Evolutionary conservation across 345 rosid genomes (phyloP).

Genomic region (Mangifera indica): DNA sequence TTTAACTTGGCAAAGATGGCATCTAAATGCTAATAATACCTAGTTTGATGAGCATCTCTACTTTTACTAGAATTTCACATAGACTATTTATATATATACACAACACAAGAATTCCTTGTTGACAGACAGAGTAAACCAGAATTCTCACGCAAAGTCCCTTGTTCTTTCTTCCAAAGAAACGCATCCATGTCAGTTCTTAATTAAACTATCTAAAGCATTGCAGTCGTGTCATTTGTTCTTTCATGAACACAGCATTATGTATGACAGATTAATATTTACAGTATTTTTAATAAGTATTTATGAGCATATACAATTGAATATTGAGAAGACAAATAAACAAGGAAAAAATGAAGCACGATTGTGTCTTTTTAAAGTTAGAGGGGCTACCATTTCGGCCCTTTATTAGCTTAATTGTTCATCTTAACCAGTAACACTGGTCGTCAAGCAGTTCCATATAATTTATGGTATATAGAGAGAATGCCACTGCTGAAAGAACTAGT

Average conservation of each 20-base stretch:
- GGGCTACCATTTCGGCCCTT: no score
- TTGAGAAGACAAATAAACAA: no score
- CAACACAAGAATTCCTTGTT: neutral
- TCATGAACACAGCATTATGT: no score
- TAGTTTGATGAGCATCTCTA: no score
- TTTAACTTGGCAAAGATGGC: neutral
- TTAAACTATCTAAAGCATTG: neutral
- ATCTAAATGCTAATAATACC: neutral
- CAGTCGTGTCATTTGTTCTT: neutral
- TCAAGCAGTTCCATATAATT: neutral
- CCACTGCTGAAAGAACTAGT: no score
- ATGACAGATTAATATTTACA: no score
- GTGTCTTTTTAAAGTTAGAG: no score
- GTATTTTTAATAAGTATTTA: no score
- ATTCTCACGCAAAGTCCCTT: slow-evolving; percentile 30
- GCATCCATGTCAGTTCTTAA: neutral
- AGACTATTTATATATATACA: neutral
- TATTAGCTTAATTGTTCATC: neutral
- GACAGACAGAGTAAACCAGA: neutral
- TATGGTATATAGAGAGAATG: no score
- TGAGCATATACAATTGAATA: no score
- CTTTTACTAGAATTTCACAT: neutral
- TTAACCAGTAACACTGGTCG: neutral
- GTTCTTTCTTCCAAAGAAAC: slow-evolving; percentile 10
- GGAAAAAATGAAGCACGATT: no score